Base-by-base conservation (phyloP, 1,284 basidiomycete species). In the Apiotrichum akiyoshidainum region DNA sequence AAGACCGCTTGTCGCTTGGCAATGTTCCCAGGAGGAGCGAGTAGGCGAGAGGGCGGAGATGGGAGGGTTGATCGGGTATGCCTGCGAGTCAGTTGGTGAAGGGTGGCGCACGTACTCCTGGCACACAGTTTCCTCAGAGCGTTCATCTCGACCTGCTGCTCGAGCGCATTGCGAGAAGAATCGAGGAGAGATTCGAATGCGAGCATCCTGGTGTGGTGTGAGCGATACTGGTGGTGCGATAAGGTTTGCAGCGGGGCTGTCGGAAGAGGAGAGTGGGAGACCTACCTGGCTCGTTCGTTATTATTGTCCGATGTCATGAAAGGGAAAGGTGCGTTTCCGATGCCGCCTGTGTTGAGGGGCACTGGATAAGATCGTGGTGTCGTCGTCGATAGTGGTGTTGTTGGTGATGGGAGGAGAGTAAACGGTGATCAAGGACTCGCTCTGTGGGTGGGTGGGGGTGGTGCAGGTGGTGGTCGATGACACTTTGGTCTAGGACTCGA, bases 151-250 rank as follows among this genome's bases (percentile, higher is more conserved):
- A 78, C 71, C 1, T 34, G 48, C 5, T 51, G 65, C 46, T 76
- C 70, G 6, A 63, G 56, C 2, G 70, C 70, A 31, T 65, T 52
- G 4, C 64, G 53, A 0, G 71, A 73, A 11, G 62, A 64, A 58
- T 76, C 75, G 19, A 77, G 70, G 14, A 78, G 59, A 2, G 68
- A 51, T 57, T 76, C 70, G 59, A 77, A 79, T 1, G 75, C 72
- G 55, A 66, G 65, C 34, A 74, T 65, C 44, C 76, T 76, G 65
- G 26, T 14, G 46, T 6, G 33, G 42, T 48, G 41, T 17, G 41
- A 42, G 41, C 17, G 7, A 16, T 37, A 10, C 12, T 37, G 37
- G 37, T 37, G 37, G 37, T 37, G 37, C 11, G 37, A 39, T 39
- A 39, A 39, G 37, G 12, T 39, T 16, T 39, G 37, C 12, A 39